phyloP scores from a whole-genome alignment of 345 rosid species.

The Arabis hirsuta region DNA sequence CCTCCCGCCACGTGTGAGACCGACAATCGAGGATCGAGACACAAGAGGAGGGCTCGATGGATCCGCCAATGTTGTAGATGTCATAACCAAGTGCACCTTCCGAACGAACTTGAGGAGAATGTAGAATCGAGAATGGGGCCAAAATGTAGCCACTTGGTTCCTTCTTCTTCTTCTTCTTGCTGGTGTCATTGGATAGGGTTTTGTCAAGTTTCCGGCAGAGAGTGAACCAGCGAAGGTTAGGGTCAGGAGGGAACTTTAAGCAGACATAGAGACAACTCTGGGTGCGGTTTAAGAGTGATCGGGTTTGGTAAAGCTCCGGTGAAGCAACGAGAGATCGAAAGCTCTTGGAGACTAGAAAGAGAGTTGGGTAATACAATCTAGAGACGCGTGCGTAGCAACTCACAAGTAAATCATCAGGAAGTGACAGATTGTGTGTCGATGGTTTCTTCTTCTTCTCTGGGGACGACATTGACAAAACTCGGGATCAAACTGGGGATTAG shows the following conservation, averaged over 20 bases:
- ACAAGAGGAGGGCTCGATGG: conserved; percentile 49
- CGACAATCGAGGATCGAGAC: conserved; percentile 72
- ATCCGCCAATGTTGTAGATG: conserved; percentile 64
- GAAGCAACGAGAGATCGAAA: conserved; percentile 57
- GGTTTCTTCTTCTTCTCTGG: not conserved
- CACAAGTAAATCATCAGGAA: conserved; percentile 60
- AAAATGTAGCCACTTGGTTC: not conserved
- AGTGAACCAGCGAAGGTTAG: conserved; percentile 50
- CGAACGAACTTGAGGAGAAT: conserved; percentile 41
- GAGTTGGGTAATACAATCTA: conserved; percentile 49
- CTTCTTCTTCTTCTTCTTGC: not conserved
- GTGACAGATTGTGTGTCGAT: conserved; percentile 16
- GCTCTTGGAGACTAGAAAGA: conserved; percentile 61
- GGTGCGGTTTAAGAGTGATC: conserved; percentile 34
- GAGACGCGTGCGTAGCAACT: no score
- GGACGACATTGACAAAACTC: not conserved
- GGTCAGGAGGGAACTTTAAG: conserved; percentile 44
- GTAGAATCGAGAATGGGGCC: conserved; percentile 32
- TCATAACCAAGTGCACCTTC: conserved; percentile 37
- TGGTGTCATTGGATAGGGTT: conserved; percentile 31
- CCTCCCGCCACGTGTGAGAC: conserved; percentile 55
- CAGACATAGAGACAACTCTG: conserved; percentile 61
- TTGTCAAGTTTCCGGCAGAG: conserved; percentile 36
- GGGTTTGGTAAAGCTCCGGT: conserved; percentile 54
- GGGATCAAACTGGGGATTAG: no score